Evolutionary conservation across 2,329 filamentous ascomycete genomes (phyloP).

Genomic region (Elsinoe fawcettii): DNA sequence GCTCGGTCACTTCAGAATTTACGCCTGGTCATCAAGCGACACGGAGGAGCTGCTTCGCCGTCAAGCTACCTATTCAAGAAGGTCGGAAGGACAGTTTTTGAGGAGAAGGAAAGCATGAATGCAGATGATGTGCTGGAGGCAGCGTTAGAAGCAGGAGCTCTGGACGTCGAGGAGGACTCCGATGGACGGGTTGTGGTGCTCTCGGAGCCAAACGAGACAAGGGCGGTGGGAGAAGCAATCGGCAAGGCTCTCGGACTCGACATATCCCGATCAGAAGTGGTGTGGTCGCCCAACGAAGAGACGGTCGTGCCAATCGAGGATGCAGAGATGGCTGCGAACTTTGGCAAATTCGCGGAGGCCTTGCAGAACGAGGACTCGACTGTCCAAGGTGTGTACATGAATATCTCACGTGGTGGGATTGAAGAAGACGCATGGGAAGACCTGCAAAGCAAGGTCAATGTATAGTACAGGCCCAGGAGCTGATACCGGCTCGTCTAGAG

Average conservation of each 20-base stretch:
- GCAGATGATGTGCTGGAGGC: conserved; percentile 68
- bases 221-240: conserved; percentile 56
- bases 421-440: conserved; percentile 34
- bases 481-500: not conserved
- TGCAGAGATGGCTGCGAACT: conserved; percentile 45
- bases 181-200: conserved; percentile 65
- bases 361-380: conserved; percentile 59
- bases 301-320: conserved; percentile 59
- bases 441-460: conserved; percentile 30
- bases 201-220: conserved; percentile 59
- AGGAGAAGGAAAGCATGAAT: conserved; percentile 47
- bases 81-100: conserved; percentile 66
- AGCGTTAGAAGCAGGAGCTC: conserved; percentile 75
- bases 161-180: conserved; percentile 61
- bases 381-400: conserved; percentile 73
- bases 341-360: conserved; percentile 53
- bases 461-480: conserved; percentile 22
- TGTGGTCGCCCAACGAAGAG: conserved; percentile 78
- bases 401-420: conserved; percentile 41
- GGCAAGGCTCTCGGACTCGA: conserved; percentile 56
- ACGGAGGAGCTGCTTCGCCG: conserved; percentile 61
- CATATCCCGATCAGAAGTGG: conserved; percentile 67
- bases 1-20: conserved; percentile 66
- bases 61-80: conserved; percentile 80
- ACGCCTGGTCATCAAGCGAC: conserved; percentile 60